Evolutionary conservation across 2,329 filamentous ascomycete genomes (phyloP), one percentile per base, ranked within the genome.

Genomic region (Aulographum hederae): DNA sequence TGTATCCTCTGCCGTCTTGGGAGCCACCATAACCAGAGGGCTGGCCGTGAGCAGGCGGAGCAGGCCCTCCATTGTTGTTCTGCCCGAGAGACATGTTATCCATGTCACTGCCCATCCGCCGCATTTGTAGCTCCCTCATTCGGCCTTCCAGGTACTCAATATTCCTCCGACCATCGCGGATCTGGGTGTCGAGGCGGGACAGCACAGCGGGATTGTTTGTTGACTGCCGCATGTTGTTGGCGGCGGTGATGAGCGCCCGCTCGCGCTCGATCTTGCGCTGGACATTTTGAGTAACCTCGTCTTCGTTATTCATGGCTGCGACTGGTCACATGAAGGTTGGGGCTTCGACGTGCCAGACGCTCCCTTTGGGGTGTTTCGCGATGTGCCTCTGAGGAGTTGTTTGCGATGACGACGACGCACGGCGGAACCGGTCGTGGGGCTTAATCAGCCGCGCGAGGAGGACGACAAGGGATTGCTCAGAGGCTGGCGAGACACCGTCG

Each of bases 191-290:
- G 53, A 93, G 73, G 48, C 82, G 73, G 45, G 85, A 85, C 50
- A 84, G 78, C 41, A 95, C 86, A 38, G 74, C 69, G 44, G 85
- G 78, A 57, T 98, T 98, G 61, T 82, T 81, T 45, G 86, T 94
- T 55, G 89, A 85, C 58, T 85, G 78, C 58, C 84, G 78, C 85
- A 98, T 93, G 46, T 79, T 73, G 58, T 81, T 89, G 44, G 86
- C 86, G 47, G 82, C 86, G 56, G 79, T 79, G 65, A 98, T 89
- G 50, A 95, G 74, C 47, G 78, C 79, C 66, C 85, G 86, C 60
- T 98, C 89, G 54, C 86, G 76, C 65, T 94, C 82, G 57, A 98
- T 95, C 77, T 98, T 95, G 63, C 76, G 78, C 61, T 78, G 73
- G 60, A 98, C 84, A 56, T 82, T 78, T 58, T 73, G 73, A 57